phyloP scores from a whole-genome alignment of 2,329 filamentous ascomycete species.

The Tolypocladium cylindrosporum region DNA sequence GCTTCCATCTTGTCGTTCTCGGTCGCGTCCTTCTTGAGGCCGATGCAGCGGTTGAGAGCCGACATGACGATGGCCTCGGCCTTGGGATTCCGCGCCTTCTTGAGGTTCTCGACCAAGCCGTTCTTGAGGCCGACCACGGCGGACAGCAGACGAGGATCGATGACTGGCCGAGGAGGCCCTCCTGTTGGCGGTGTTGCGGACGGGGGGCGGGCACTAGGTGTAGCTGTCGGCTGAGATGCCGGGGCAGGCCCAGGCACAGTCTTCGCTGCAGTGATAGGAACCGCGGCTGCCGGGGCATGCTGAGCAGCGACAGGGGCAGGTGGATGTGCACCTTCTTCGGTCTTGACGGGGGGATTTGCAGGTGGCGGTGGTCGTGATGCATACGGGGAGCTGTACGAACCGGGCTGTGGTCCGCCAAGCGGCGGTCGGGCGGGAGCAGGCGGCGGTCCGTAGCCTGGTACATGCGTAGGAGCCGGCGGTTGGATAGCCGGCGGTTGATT shows the following conservation, averaged over 20 bases:
- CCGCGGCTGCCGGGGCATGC: slow-evolving; percentile 3
- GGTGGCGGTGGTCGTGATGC: slow-evolving; percentile 22
- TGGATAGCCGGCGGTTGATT: slow-evolving; percentile 14
- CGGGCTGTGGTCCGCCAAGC: slow-evolving; percentile 18
- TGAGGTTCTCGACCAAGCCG: slow-evolving; percentile 34
- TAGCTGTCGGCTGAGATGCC: slow-evolving; percentile 4
- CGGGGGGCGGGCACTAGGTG: slow-evolving; percentile 6
- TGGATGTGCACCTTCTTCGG: slow-evolving; percentile 13
- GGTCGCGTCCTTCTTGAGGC: slow-evolving; percentile 33
- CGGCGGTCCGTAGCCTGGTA: slow-evolving; percentile 23
- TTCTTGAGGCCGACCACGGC: slow-evolving; percentile 36
- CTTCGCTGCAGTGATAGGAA: not conserved
- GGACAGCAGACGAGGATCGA: slow-evolving; percentile 32
- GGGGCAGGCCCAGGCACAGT: slow-evolving; percentile 5
- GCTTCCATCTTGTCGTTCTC: slow-evolving; percentile 36
- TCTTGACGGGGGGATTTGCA: slow-evolving; percentile 15
- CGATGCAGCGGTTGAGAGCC: slow-evolving; percentile 40
- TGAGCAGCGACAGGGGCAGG: not conserved
- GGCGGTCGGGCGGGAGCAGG: slow-evolving; percentile 24
- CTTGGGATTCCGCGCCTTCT: slow-evolving; percentile 29
- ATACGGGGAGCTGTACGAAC: slow-evolving; percentile 27
- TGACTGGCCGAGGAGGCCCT: slow-evolving; percentile 23
- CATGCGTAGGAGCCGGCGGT: slow-evolving; percentile 22
- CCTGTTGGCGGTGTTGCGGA: slow-evolving; percentile 14
- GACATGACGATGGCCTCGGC: slow-evolving; percentile 41